Percentiles rank a stretch among this genome's conserved stretches.
phyloP scores from a whole-genome alignment of 228 moss, liverwort and hornwort species.

The Sphagnum fallax region DNA sequence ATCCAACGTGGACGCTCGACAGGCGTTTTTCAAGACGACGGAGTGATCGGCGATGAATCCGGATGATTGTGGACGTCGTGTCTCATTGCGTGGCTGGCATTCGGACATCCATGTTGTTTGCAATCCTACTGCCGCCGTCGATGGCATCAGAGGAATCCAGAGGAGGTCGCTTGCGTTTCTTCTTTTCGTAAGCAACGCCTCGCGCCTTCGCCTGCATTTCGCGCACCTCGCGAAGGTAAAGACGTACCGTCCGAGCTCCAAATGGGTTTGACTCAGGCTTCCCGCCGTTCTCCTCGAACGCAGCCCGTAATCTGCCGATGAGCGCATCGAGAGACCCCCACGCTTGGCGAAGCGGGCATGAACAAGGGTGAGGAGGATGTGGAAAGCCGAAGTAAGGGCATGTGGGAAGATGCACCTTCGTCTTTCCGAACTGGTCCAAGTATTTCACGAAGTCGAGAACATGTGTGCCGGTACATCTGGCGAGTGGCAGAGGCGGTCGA shows the following conservation, averaged over 20 bases:
- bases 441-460: constrained; percentile 47
- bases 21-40: no score
- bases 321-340: constrained; percentile 54
- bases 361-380: constrained; percentile 37
- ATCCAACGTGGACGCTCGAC: no score
- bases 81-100: background rate
- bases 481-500: constrained; percentile 34
- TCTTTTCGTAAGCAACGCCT: constrained; percentile 56
- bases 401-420: constrained; percentile 36
- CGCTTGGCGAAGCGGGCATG: constrained; percentile 40
- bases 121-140: background rate
- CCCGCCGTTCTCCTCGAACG: constrained; percentile 45
- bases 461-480: constrained; percentile 38
- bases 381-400: constrained; percentile 42
- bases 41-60: no score
- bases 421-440: constrained; percentile 50
- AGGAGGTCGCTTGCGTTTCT: constrained; percentile 43
- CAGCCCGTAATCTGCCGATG: constrained; percentile 37
- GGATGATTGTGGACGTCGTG: no score
- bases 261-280: constrained; percentile 50
- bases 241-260: constrained; percentile 33
- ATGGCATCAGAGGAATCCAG: background rate
- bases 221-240: constrained; percentile 44
- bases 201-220: constrained; percentile 57
- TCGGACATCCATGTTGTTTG: background rate